Conservation (phyloP, 148 eudicot species). For the Amaranthus palmeri region DNA sequence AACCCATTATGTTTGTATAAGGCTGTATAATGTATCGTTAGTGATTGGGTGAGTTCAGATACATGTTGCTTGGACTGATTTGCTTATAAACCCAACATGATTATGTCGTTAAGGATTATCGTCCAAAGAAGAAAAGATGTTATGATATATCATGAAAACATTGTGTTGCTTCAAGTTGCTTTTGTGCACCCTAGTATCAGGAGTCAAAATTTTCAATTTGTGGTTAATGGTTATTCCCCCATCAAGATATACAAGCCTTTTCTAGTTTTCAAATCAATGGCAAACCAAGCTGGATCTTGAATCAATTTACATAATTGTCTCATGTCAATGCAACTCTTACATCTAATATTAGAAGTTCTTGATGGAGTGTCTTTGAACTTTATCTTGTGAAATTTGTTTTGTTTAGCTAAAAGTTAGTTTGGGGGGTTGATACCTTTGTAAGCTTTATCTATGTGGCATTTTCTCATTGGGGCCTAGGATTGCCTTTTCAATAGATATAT, state of each 20-base stretch:
- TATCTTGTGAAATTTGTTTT: neutral
- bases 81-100: neutral
- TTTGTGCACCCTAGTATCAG: neutral
- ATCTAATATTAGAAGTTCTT: neutral
- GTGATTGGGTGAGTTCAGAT: neutral
- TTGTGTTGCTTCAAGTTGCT: neutral
- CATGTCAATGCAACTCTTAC: too few species aligned
- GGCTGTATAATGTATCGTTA: neutral
- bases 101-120: too few species aligned
- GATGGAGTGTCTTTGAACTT: neutral
- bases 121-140: neutral
- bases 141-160: neutral
- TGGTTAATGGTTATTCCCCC: neutral
- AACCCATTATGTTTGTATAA: neutral
- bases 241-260: neutral
- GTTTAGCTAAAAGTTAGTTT: neutral
- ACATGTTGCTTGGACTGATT: neutral
- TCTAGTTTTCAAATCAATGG: too few species aligned
- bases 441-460: neutral
- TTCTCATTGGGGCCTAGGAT: neutral
- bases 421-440: neutral
- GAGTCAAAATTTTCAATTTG: neutral
- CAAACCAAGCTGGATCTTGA: neutral
- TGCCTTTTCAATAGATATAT: too few species aligned
- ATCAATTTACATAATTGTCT: neutral